These are phyloP conservation scores for Aphanocladium album DNA, from an alignment of 2,329 filamentous ascomycete genomes.

Conservation along the genomic window DNA sequence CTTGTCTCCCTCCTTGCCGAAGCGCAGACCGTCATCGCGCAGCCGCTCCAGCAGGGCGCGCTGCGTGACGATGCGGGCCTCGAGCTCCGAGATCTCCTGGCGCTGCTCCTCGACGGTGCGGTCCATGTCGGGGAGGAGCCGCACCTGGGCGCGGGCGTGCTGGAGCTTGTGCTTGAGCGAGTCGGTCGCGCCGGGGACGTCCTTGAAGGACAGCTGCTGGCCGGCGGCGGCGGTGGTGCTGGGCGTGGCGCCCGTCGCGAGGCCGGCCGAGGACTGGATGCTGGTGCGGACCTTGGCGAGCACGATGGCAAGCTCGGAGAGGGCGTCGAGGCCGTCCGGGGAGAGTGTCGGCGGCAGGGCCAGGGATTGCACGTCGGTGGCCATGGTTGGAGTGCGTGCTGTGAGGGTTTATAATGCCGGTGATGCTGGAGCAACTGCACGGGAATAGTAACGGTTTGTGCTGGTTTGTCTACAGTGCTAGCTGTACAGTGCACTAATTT, in stretches of 20 bases:
- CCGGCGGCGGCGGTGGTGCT: conserved; percentile 23
- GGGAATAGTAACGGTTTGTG: too few species aligned
- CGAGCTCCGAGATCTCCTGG: conserved; percentile 62
- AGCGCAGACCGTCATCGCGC: conserved; percentile 43
- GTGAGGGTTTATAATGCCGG: too few species aligned
- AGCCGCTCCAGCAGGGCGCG: conserved; percentile 51
- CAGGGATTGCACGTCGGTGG: conserved; percentile 38
- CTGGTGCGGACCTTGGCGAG: conserved; percentile 65
- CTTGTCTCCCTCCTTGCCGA: conserved; percentile 31
- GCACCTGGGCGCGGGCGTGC: conserved; percentile 64
- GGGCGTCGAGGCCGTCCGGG: conserved; percentile 78
- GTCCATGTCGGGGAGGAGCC: conserved; percentile 64
- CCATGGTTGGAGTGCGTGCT: conserved; percentile 15
- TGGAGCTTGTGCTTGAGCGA: conserved; percentile 78
- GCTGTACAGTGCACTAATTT: background rate
- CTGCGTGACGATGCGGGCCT: conserved; percentile 59
- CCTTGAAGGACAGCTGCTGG: conserved; percentile 53
- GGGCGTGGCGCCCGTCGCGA: conserved; percentile 35
- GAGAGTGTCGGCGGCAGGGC: conserved; percentile 61
- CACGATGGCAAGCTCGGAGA: conserved; percentile 75
- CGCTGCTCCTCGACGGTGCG: conserved; percentile 64
- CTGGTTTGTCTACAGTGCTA: background rate
- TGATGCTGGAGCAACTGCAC: background rate
- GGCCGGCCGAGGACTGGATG: conserved; percentile 35
- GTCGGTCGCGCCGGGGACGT: conserved; percentile 73